Conservation (phyloP, 768 basidiomycete genomes). For the Aureoboletus auriporus region DNA sequence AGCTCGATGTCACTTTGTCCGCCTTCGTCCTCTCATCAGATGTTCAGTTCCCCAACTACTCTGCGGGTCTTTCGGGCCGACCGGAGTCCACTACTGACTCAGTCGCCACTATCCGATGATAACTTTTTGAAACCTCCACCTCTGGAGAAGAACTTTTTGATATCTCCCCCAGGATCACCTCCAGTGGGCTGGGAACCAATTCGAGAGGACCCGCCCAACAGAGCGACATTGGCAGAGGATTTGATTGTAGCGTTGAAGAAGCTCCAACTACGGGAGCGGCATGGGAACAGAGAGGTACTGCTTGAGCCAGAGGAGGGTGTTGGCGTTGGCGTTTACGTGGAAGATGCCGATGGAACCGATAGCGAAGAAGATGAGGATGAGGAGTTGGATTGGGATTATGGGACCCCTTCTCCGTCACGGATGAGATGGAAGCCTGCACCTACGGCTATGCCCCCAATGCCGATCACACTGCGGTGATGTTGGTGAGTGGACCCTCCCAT, state of each 20-base stretch:
- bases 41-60: conserved; percentile 42
- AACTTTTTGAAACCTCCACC: conserved; percentile 64
- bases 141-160: conserved; percentile 90
- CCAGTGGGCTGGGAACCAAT: conserved; percentile 96
- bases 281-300: conserved; percentile 47
- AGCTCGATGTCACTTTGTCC: conserved; percentile 23
- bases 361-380: conserved; percentile 26
- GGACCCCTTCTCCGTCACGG: conserved; percentile 41
- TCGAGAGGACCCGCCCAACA: conserved; percentile 86
- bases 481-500: conserved; percentile 21
- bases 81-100: conserved; percentile 55
- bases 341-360: conserved; percentile 55
- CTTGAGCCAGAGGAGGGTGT: conserved; percentile 65
- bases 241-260: conserved; percentile 73
- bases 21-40: conserved; percentile 8
- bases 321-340: conserved; percentile 76
- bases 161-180: conserved; percentile 96
- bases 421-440: conserved; percentile 48
- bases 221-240: conserved; percentile 79
- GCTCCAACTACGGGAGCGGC: conserved; percentile 54
- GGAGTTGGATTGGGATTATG: conserved; percentile 60
- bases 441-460: conserved; percentile 55
- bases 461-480: conserved; percentile 17
- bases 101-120: conserved; percentile 24
- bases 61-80: conserved; percentile 74